phyloP scores from a whole-genome alignment of 176 grass and related monocot genomes.

The Lolium rigidum region DNA sequence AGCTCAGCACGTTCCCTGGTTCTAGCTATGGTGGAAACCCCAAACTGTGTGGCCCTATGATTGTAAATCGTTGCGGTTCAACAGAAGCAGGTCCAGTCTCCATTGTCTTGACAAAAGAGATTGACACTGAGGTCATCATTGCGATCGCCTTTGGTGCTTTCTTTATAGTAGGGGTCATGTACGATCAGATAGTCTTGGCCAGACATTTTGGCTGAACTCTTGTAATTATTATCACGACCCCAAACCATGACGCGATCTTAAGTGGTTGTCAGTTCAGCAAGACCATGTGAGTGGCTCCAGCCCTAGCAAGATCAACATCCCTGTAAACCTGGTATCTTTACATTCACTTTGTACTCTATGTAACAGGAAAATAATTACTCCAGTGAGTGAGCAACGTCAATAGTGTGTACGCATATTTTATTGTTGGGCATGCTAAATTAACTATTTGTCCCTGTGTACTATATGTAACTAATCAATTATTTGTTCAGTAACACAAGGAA shows the following conservation, averaged over 20 bases:
- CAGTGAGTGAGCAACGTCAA: not conserved
- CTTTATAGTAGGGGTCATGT: constrained; percentile 44
- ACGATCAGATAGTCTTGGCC: constrained; percentile 34
- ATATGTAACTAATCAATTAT: not conserved
- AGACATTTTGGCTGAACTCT: not conserved
- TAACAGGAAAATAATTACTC: not conserved
- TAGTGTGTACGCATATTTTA: not conserved
- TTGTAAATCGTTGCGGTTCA: not conserved
- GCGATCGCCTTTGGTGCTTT: constrained; percentile 32
- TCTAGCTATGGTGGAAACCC: constrained; percentile 34
- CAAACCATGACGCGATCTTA: not conserved
- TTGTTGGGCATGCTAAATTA: no score
- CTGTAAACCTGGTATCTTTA: not conserved
- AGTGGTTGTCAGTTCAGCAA: not conserved
- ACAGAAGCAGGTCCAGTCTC: not conserved
- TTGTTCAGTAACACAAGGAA: not conserved
- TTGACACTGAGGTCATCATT: not conserved
- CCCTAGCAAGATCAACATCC: not conserved
- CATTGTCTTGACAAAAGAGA: not conserved
- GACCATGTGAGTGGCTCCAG: not conserved
- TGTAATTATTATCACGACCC: not conserved
- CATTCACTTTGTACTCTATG: not conserved
- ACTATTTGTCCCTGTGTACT: not conserved
- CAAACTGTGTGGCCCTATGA: constrained; percentile 17
- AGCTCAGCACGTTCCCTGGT: not conserved